phyloP scores from a whole-genome alignment of 768 basidiomycete genomes.

The Butyriboletus loyo region DNA sequence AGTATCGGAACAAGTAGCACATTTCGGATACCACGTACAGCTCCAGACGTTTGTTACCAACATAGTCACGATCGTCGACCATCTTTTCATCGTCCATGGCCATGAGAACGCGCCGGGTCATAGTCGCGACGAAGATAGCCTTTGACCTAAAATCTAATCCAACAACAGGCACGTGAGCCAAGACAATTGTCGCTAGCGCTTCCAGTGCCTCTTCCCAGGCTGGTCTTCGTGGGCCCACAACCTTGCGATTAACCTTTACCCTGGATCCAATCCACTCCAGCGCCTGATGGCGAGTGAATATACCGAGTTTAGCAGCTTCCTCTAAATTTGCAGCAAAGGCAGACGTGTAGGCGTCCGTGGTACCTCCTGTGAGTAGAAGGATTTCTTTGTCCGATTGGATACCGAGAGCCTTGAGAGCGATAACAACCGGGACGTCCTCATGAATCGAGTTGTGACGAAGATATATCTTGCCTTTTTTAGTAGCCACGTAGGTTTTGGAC shows the following conservation, averaged over 20 bases:
- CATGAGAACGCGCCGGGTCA: constrained; percentile 95
- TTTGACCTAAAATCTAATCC: constrained; percentile 89
- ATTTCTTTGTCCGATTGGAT: constrained; percentile 98
- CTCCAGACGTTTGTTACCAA: constrained; percentile 97
- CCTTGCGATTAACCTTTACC: constrained; percentile 81
- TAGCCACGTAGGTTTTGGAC: constrained; percentile 96
- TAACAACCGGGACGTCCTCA: constrained; percentile 94
- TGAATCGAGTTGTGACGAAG: constrained; percentile 96
- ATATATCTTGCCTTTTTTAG: constrained; percentile 93
- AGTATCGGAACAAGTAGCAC: constrained; percentile 4
- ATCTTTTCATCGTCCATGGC: constrained; percentile 95
- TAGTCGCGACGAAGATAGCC: constrained; percentile 95
- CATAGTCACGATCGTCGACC: constrained; percentile 98
- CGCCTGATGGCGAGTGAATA: constrained; percentile 92
- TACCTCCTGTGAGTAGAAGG: constrained; percentile 88
- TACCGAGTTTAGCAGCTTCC: constrained; percentile 86
- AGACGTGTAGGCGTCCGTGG: constrained; percentile 81
- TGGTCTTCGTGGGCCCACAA: constrained; percentile 79
- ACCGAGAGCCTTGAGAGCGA: constrained; percentile 95
- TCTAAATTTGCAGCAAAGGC: constrained; percentile 91
- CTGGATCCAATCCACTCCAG: constrained; percentile 93
- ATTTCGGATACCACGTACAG: constrained; percentile 56
- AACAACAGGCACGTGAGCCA: constrained; percentile 92
- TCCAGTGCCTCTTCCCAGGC: constrained; percentile 95
- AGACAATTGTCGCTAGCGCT: constrained; percentile 94